Evolutionary conservation across 176 grass and related monocot genomes (phyloP), one percentile per base, ranked within the genome.

Genomic region (Poa annua): DNA sequence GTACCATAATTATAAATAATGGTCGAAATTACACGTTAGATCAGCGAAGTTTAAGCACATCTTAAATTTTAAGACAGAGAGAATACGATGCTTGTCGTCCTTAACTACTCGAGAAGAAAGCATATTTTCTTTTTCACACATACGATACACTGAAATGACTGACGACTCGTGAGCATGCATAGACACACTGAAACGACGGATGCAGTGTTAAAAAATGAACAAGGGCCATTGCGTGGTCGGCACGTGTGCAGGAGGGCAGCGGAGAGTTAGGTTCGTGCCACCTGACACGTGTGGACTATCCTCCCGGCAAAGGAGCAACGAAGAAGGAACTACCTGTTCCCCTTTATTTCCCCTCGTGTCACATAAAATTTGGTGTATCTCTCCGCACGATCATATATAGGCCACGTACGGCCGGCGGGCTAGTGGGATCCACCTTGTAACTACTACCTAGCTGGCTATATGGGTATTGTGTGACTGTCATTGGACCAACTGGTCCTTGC

Each of bases 251-350:
- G 68, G 81, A 72, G n/a, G 85, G 88, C 87, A 90, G 90, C 81
- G 85, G 85, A 86, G 84, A 86, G 65, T 92, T 92, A 84, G 90
- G 93, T 91, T 65, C 67, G 59, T 57, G 78, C 25, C 83, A 55
- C 33, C 67, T 71, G 88, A 85, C 88, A 95, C 82, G 79, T 92
- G 49, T 64, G 7, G 64, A 54, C 68, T 38, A 68, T 36, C 59
- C 63, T 47, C 45, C 77, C 74, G 8, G 39, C 87, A 89, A 70
- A 73, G 86, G 45, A 72, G 89, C 89, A 89, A 56, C 15, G 65
- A 91, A 87, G 14, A 69, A 84, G 84, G 76, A 85, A 86, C 80
- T 64, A 83, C 85, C 25, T 85, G 78, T 85, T 45, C 71, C 49
- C 51, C 47, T 6, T 29, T 8, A 1, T 9, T 42, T 14, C 48